Evolutionary conservation across 495 filamentous ascomycete species (phyloP).

Genomic region (Penicillium salamii): DNA sequence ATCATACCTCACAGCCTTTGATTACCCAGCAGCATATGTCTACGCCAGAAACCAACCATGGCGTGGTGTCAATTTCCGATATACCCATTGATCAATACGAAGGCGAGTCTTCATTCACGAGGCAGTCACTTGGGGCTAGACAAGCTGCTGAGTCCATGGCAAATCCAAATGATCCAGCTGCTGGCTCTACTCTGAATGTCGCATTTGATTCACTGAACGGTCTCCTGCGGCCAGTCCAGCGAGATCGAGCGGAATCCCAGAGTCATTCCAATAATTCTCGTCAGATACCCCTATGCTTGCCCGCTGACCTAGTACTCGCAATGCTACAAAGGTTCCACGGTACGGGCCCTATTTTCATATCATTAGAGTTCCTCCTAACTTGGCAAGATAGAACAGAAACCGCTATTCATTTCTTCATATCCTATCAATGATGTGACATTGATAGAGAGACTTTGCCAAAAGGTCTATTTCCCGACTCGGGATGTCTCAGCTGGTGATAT

Average conservation of each 20-base stretch:
- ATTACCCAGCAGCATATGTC: too few relatives aligned
- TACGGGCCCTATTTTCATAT: neutral
- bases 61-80: neutral
- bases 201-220: too few relatives aligned
- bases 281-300: constrained; percentile 1
- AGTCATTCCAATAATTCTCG: neutral
- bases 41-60: neutral
- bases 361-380: too few relatives aligned
- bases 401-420: constrained; percentile 18
- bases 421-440: constrained; percentile 14
- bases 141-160: constrained; percentile 1
- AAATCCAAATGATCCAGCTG: neutral
- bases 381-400: neutral
- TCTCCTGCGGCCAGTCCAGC: too few relatives aligned
- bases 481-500: constrained; percentile 12
- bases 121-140: constrained; percentile 8
- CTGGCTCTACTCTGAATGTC: too few relatives aligned
- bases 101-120: constrained; percentile 13
- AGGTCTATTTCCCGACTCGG: constrained; percentile 22
- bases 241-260: neutral
- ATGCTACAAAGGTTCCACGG: constrained; percentile 10
- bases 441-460: constrained; percentile 20
- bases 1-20: too few relatives aligned
- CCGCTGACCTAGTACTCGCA: constrained; percentile 5
- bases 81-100: neutral